phyloP scores from a whole-genome alignment of 2,329 filamentous ascomycete species.

The Tricladium varicosporioides region DNA sequence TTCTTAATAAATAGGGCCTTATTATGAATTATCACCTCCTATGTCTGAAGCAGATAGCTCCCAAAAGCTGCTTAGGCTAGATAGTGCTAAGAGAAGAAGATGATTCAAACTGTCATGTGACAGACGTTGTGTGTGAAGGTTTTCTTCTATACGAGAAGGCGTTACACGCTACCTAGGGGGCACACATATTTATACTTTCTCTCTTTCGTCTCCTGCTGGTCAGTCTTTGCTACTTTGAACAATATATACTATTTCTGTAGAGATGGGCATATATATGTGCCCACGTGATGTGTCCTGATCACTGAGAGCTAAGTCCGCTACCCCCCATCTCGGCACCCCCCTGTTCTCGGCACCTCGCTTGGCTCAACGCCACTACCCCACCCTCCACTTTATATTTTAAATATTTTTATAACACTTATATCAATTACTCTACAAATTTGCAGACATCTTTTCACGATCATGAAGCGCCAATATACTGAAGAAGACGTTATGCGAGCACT shows the following conservation, averaged over 20 bases:
- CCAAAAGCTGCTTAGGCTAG: no score
- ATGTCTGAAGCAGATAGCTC: no score
- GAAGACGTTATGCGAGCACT: slow-evolving; percentile 3
- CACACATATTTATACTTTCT: slow-evolving; percentile 6
- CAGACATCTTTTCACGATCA: neutral
- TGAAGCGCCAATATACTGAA: slow-evolving; percentile 9
- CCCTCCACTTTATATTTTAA: slow-evolving; percentile 1
- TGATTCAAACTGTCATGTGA: slow-evolving; percentile 1
- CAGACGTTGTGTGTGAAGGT: no score
- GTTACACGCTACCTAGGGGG: no score
- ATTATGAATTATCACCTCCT: no score
- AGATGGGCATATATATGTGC: no score
- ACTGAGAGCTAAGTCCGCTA: no score
- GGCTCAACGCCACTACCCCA: slow-evolving; percentile 6
- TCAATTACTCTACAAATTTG: slow-evolving; percentile 1
- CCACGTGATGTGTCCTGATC: no score
- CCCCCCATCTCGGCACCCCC: no score
- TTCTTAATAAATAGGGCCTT: no score
- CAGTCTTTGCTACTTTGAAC: neutral
- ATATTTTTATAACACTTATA: slow-evolving; percentile 2
- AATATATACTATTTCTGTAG: no score
- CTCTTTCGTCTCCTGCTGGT: slow-evolving; percentile 5
- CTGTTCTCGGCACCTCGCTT: slow-evolving; percentile 10
- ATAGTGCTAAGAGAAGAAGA: slow-evolving; percentile 2
- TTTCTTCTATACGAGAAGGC: no score